phyloP scores from a whole-genome alignment of 2,329 filamentous ascomycete species.

The Metarhizium rileyi region DNA sequence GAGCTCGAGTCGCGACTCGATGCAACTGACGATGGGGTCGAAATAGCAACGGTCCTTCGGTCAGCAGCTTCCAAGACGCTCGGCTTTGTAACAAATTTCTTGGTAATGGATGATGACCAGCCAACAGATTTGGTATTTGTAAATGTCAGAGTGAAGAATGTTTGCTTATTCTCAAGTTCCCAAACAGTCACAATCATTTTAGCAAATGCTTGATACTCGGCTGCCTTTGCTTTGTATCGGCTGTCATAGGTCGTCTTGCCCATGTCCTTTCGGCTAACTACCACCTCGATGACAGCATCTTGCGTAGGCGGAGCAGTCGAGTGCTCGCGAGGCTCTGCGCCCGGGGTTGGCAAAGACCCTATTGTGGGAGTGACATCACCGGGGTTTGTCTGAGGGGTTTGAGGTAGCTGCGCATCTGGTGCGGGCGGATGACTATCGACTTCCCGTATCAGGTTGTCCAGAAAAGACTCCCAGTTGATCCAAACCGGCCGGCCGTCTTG shows the following conservation, averaged over 20 bases:
- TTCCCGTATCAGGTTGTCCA: slow-evolving; percentile 42
- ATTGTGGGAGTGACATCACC: slow-evolving; percentile 30
- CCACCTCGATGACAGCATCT: slow-evolving; percentile 58
- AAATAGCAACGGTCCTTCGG: slow-evolving; percentile 31
- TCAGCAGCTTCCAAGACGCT: slow-evolving; percentile 37
- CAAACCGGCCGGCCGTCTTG: slow-evolving; percentile 54
- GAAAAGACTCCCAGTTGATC: slow-evolving; percentile 49
- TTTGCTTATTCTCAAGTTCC: slow-evolving; percentile 55
- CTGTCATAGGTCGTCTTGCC: slow-evolving; percentile 28
- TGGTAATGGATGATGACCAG: slow-evolving; percentile 21
- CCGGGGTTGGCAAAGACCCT: slow-evolving; percentile 7
- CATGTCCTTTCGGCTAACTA: slow-evolving; percentile 44
- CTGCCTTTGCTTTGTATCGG: slow-evolving; percentile 24
- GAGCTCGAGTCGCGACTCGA: slow-evolving; percentile 40
- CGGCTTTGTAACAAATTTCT: slow-evolving; percentile 29
- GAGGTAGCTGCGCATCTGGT: slow-evolving; percentile 13
- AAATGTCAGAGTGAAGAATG: slow-evolving; percentile 67
- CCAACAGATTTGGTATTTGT: slow-evolving; percentile 45
- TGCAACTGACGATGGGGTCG: slow-evolving; percentile 35
- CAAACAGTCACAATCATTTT: slow-evolving; percentile 72
- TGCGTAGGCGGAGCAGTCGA: slow-evolving; percentile 27
- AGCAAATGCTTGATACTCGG: slow-evolving; percentile 41
- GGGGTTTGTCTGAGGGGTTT: slow-evolving; percentile 13
- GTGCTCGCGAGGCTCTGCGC: slow-evolving; percentile 23
- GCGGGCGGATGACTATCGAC: slow-evolving; percentile 22